A percentile compares a stretch with the other conserved stretches of the same genome.
Conservation (phyloP, 139 green algal genomes). For the Tetratostichococcus sp. region DNA sequence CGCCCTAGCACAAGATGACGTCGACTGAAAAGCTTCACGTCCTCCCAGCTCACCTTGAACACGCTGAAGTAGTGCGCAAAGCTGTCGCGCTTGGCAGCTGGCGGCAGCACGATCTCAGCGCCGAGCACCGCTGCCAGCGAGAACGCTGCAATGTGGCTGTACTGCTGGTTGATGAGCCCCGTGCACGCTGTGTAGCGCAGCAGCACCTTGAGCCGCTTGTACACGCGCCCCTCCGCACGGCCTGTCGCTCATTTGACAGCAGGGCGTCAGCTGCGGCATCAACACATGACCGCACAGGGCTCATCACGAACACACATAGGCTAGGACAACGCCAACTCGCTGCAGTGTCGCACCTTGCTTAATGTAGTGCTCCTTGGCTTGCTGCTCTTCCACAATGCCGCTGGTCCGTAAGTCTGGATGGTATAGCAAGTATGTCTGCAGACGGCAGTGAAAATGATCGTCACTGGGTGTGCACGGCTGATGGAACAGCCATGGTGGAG, state of each 20-base stretch:
- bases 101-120: constrained; percentile 56
- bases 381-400: constrained; percentile 26
- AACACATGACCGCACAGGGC: too few relatives aligned
- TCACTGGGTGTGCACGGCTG: too few relatives aligned
- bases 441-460: too few relatives aligned
- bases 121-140: constrained; percentile 47
- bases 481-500: too few relatives aligned
- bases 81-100: constrained; percentile 41
- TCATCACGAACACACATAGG: too few relatives aligned
- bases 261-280: too few relatives aligned
- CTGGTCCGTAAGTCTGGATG: constrained; percentile 40
- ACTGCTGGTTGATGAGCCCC: constrained; percentile 73
- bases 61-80: constrained; percentile 56
- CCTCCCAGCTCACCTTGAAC: too few relatives aligned
- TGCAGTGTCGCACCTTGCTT: constrained; percentile 6
- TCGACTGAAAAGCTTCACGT: too few relatives aligned
- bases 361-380: constrained; percentile 45
- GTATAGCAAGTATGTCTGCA: constrained; percentile 47
- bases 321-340: too few relatives aligned
- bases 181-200: constrained; percentile 68
- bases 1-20: too few relatives aligned
- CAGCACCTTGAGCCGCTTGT: constrained; percentile 44
- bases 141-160: constrained; percentile 61
- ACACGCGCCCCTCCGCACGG: constrained; percentile 31
- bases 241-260: too few relatives aligned